phyloP scores from a whole-genome alignment of 2,329 filamentous ascomycete species.

The Aspergillus cejpii region DNA sequence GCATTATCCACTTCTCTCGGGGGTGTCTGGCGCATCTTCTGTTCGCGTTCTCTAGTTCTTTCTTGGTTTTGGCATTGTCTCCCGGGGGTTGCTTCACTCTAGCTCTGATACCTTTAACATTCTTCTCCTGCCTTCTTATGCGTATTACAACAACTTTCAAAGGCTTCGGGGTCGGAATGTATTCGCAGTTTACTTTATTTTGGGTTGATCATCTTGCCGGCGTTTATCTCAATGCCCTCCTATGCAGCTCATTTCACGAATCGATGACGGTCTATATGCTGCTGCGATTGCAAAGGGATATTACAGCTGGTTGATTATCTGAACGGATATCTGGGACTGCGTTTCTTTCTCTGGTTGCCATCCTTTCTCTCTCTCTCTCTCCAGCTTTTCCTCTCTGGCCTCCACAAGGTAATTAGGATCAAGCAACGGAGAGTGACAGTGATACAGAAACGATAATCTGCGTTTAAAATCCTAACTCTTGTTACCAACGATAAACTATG shows the following conservation, averaged over 20 bases:
- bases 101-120: conserved; percentile 29
- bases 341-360: neutral
- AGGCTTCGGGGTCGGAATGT: conserved; percentile 21
- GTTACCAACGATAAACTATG: too few relatives aligned
- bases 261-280: conserved; percentile 1
- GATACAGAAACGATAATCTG: neutral
- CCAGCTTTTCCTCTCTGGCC: neutral
- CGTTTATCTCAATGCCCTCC: neutral
- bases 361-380: neutral
- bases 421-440: neutral
- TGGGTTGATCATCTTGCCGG: conserved; percentile 21
- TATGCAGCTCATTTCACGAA: conserved; percentile 5
- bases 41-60: conserved; percentile 18
- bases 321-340: neutral
- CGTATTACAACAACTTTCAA: conserved; percentile 25
- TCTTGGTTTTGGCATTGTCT: conserved; percentile 19
- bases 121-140: conserved; percentile 20
- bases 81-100: conserved; percentile 21
- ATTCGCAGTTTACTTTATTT: conserved; percentile 18
- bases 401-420: neutral
- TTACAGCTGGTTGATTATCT: too few relatives aligned
- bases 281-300: too few relatives aligned
- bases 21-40: conserved; percentile 30
- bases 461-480: too few relatives aligned
- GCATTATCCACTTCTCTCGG: conserved; percentile 31